Evolutionary conservation across 768 basidiomycete species (phyloP), one percentile per base, ranked within the genome.

Genomic region (Termitomyces sp.): DNA sequence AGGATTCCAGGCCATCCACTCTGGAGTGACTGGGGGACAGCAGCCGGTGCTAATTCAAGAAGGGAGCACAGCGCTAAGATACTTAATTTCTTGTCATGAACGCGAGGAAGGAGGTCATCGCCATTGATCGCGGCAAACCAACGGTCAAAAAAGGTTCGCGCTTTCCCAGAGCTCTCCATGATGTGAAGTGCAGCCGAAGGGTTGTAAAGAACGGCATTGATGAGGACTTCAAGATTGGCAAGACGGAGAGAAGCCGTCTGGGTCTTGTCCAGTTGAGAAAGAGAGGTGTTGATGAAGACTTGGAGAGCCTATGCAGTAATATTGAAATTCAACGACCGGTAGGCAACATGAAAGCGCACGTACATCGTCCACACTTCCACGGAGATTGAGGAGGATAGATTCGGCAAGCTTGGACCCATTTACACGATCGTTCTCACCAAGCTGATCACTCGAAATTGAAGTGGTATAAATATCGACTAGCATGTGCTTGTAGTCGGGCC

Each of bases 61-160:
- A 94, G 71, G 44, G 85, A 83, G 59, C 86, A 89, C 55, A 95
- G 68, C 10, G 92, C 84, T 56, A 90, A 67, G 55, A 94, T 82
- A 62, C 81, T 83, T 56, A 95, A 73, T 70, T 88, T 92, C 80
- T 94, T 93, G 72, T 95, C 92, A 66, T 96, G 92, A 43, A 96
- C 91, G 19, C 92, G 83, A 12, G 91, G 89, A 35, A 94, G 78
- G 47, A 77, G 79, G 25, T 68, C 74, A 32, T 77, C 76, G 49
- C 72, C 72, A 56, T 84, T 84, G 70, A 93, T 88, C 11, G 83
- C 82, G 11, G 71, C 79, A 67, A 94, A 94, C 92, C 92, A 95
- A 60, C 75, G 79, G 66, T 91, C 83, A 66, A 95, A 93, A 77
- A 95, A 92, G n/a, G 70, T 65, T 37, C 86, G 83, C 0, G 88